phyloP scores from a whole-genome alignment of 2,329 filamentous ascomycete genomes.

The Alternaria brassicicola region DNA sequence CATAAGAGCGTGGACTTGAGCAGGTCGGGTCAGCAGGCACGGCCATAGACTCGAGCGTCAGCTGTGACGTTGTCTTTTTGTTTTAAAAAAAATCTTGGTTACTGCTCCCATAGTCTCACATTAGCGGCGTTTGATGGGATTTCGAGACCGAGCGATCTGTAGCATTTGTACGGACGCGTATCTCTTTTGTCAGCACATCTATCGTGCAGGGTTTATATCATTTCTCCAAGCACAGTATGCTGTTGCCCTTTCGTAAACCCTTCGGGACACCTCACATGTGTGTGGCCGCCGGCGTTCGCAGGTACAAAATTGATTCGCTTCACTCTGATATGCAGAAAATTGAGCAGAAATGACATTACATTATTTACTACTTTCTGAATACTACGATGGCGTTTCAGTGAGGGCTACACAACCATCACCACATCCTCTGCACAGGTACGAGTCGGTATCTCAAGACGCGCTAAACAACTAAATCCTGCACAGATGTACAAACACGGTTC shows the following conservation, averaged over 20 bases:
- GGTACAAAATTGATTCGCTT: not conserved
- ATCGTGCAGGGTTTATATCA: not conserved
- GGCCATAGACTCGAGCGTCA: not conserved
- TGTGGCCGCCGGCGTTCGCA: not conserved
- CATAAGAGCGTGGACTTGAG: slow-evolving; percentile 18
- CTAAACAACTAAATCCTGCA: not conserved
- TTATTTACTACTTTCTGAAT: not conserved
- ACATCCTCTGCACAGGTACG: not conserved
- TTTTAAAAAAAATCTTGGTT: not conserved
- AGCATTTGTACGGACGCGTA: not conserved
- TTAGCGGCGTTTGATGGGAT: not conserved
- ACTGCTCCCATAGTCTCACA: not conserved
- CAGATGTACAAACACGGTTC: not conserved
- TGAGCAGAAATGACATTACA: not conserved
- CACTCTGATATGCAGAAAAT: not conserved
- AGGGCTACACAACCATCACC: not conserved
- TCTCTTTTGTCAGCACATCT: not conserved
- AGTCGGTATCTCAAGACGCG: not conserved
- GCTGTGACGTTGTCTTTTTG: not conserved
- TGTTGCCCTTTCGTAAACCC: not conserved
- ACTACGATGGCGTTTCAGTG: not conserved
- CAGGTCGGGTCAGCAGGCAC: not conserved
- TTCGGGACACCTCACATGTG: not conserved
- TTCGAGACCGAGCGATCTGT: not conserved
- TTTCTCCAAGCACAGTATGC: not conserved